Evolutionary conservation across 306 rosid species (phyloP), one percentile per base, ranked within the genome.

Genomic region (Malus asiatica): DNA sequence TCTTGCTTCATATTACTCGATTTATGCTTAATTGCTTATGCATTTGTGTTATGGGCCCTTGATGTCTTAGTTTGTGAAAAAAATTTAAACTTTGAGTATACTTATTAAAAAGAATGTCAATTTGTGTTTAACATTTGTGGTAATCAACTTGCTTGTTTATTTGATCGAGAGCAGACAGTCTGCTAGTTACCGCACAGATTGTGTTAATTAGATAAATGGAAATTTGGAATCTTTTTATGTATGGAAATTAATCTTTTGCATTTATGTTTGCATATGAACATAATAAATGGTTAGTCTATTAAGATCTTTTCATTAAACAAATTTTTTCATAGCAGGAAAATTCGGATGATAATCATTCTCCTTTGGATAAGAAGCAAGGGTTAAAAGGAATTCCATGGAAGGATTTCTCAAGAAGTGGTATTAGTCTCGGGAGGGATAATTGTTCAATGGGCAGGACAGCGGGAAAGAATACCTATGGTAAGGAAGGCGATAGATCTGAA

Each of bases 321-420:
- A 71, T 71, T 66, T 40, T 75, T 32, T 44, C 29, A 72, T 83
- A 62, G 67, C 89, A 95, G 97, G 84, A 80, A 76, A 89, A 77
- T 86, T 85, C 85, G 33, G 95, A 87, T 59, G 93, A 87, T 53
- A 84, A 80, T 75, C 78, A 81, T 68, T 84, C 96, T 70, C 86
- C 83, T 35, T 84, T 80, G 38, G 93, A 85, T 51, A 92, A 84
- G 81, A 92, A 78, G 86, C 80, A 85, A 20, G 71, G 90, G 44
- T 81, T 95, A 52, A 91, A 90, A 78, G 99, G 99, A 65, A 82
- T 95, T 84, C 99, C 97, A 4, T 92, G 97, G 99, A 95, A 84
- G 80, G 96, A 92, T 86, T 92, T 92, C 76, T 80, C 92, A 20
- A 79, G 87, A 80, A 90, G 84, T 78, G 88, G 99, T 72, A 82